Base-by-base conservation (phyloP, 345 rosid species). In the Geranium brycei region DNA sequence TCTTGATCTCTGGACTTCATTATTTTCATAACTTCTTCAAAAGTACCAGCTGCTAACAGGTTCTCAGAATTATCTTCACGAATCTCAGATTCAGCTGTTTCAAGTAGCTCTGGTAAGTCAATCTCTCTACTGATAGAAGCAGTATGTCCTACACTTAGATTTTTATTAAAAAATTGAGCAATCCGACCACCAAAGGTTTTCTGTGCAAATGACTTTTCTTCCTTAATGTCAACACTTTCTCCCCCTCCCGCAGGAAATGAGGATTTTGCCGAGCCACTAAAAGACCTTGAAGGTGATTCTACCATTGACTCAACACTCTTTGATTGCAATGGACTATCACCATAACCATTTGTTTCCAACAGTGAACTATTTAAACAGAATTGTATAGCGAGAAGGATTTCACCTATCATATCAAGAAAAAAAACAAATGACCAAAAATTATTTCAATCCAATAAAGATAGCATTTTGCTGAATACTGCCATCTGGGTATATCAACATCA, bases 141-240 rank as follows among this genome's bases (percentile, higher is more conserved):
- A 14, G 53, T 47, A 6, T 2, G 53, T 13, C 53, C 53, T 17
- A 77, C 30, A 72, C 83, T 89, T 28, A 75, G 55, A 75, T 68
- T 82, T 72, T 81, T 92, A 60, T 85, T 87, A 67, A 92, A 92
- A 32, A 92, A 84, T 68, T 92, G 96, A 69, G 88, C 92, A 69
- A 92, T 66, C 57, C 86, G 79, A 64, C 78, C 84, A 5, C 91
- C 91, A 56, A 92, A 73, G 7, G 81, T 71, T 69, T 74, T 87
- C 67, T 84, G 93, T 4, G 75, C 63, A 17, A 11, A n/a, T 19
- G 69, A 62, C 57, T 78, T 84, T 11, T 82, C 88, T 53, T 91
- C 97, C 74, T 75, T 87, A 38, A 72, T 62, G 64, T 59, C 62
- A 10, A 69, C 18, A 69, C 68, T 69, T 65, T 91, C 98, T 10